phyloP scores from a whole-genome alignment of 23 red algal genomes.

The Gracilaria caudata region DNA sequence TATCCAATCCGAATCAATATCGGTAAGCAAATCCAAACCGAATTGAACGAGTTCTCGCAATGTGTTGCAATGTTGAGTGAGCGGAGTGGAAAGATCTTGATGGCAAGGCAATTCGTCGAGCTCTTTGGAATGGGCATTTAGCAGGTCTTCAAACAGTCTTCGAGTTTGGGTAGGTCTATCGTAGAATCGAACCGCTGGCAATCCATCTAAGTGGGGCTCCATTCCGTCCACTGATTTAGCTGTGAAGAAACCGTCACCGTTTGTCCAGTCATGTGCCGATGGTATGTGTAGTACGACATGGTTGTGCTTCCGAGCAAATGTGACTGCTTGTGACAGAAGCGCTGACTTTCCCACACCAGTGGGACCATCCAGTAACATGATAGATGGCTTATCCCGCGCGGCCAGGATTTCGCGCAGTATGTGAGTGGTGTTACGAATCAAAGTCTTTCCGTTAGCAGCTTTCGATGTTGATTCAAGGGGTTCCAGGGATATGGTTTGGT shows the following conservation, averaged over 20 bases:
- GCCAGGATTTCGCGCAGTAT: constrained; percentile 8
- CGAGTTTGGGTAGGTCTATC: constrained; percentile 46
- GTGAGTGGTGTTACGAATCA: constrained; percentile 33
- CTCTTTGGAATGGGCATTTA: constrained; percentile 25
- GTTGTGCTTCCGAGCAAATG: constrained; percentile 42
- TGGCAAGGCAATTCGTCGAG: constrained; percentile 37
- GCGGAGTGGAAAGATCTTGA: not conserved
- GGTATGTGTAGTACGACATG: constrained; percentile 56
- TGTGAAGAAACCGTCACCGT: constrained; percentile 62
- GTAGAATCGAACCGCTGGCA: constrained; percentile 45
- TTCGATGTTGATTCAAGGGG: not conserved
- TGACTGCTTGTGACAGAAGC: constrained; percentile 43
- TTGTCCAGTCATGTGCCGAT: constrained; percentile 39
- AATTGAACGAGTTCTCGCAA: constrained; percentile 50
- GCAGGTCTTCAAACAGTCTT: constrained; percentile 46
- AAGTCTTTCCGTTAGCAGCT: not conserved
- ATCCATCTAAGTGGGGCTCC: constrained; percentile 45
- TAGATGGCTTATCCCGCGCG: not conserved
- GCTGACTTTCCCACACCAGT: constrained; percentile 59
- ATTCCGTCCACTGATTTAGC: constrained; percentile 37
- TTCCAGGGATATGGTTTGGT: constrained; percentile 16
- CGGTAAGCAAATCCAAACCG: constrained; percentile 32
- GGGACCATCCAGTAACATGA: constrained; percentile 56
- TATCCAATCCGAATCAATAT: constrained; percentile 58
- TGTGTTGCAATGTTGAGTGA: constrained; percentile 21